phyloP scores from a whole-genome alignment of 495 filamentous ascomycete species.

The Aspergillus indologenus region DNA sequence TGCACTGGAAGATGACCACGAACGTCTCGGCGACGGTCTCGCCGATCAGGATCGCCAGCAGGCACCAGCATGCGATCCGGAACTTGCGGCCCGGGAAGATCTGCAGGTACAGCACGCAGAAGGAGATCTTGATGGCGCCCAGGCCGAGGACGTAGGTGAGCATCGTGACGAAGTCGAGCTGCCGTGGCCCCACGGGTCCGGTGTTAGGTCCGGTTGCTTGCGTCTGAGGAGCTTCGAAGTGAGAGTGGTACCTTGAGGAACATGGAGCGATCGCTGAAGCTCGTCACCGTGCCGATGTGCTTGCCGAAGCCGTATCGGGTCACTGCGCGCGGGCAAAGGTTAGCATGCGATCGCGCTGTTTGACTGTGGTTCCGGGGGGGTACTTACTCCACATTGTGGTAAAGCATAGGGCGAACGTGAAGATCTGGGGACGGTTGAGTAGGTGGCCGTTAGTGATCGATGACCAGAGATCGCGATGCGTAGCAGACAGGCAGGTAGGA shows the following conservation, averaged over 20 bases:
- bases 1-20: conserved; percentile 25
- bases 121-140: conserved; percentile 25
- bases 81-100: conserved; percentile 21
- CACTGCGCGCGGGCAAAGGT: conserved; percentile 14
- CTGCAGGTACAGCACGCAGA: conserved; percentile 23
- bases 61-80: conserved; percentile 15
- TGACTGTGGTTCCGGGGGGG: background rate
- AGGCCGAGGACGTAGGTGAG: conserved; percentile 21
- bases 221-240: no score
- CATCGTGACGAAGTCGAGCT: conserved; percentile 25
- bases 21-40: conserved; percentile 18
- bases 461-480: background rate
- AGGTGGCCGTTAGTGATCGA: no score
- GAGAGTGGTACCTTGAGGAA: conserved; percentile 23
- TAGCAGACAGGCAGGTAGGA: no score
- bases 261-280: conserved; percentile 8
- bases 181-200: background rate
- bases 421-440: no score
- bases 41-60: conserved; percentile 15
- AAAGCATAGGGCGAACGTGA: conserved; percentile 19
- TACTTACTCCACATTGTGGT: conserved; percentile 21
- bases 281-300: conserved; percentile 18
- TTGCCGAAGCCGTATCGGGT: conserved; percentile 25
- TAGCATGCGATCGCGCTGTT: background rate
- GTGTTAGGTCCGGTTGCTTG: background rate